Evolutionary conservation across 805 yeast genomes (phyloP).

Genomic region (Candida tibetensis): DNA sequence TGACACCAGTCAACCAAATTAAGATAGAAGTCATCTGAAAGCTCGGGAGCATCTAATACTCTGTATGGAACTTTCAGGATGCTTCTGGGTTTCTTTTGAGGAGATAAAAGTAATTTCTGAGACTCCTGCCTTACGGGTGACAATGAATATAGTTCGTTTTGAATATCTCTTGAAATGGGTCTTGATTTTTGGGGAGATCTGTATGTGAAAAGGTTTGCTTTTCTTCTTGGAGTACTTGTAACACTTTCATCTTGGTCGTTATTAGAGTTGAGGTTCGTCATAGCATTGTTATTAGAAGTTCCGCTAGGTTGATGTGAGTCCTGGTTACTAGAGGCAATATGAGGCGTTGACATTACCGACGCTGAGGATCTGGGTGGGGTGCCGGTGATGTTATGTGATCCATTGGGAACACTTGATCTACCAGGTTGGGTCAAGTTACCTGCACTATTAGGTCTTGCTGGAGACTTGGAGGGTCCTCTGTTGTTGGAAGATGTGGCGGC

Average conservation of each 20-base stretch:
- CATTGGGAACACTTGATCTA: constrained; percentile 1
- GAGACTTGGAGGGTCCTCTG: constrained; percentile 4
- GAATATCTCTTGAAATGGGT: constrained; percentile 61
- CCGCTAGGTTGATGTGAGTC: constrained; percentile 4
- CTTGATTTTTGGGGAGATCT: constrained; percentile 66
- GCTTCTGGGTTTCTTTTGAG: constrained; percentile 72
- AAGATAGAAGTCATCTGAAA: constrained; percentile 89
- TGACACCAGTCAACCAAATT: constrained; percentile 96
- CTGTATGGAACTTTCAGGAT: constrained; percentile 87
- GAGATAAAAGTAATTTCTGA: constrained; percentile 74
- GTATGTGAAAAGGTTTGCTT: constrained; percentile 68
- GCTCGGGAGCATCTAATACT: constrained; percentile 92
- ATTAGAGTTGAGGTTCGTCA: constrained; percentile 15
- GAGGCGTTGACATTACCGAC: constrained; percentile 2
- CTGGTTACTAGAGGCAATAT: constrained; percentile 12
- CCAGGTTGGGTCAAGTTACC: constrained; percentile 7
- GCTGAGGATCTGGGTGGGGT: constrained; percentile 11
- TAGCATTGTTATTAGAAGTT: constrained; percentile 18
- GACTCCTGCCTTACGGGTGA: constrained; percentile 90
- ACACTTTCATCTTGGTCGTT: constrained; percentile 10
- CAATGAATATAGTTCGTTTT: constrained; percentile 72
- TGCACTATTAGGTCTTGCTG: constrained; percentile 6
- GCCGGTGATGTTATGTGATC: constrained; percentile 3
- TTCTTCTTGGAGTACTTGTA: constrained; percentile 38
- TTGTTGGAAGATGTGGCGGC: constrained; percentile 2